Base-by-base conservation (phyloP, 371 early-diverging fungal species). In the Actinomortierella ambigua region DNA sequence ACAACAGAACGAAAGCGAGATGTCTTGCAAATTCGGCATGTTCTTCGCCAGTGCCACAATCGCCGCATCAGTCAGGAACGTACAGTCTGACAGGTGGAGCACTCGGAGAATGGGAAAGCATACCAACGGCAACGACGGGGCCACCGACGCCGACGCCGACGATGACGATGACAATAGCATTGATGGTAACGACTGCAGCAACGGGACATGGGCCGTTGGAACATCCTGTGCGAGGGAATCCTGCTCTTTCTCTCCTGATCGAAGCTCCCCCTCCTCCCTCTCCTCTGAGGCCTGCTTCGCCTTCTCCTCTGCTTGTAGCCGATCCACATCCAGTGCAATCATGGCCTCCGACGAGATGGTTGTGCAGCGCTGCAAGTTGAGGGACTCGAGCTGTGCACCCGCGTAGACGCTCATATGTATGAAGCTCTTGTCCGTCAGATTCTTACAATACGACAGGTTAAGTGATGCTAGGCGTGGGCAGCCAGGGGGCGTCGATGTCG, bases 341-440 rank as follows among this genome's bases (percentile, higher is more conserved):
- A 93, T 93, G 0, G 88, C 93, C 22, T 77, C 81, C 40, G 93
- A 90, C 2, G 82, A 67, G 41, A 94, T 87, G 15, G 87, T 87
- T 5, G 93, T 92, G 65, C 92, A 92, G 2, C 94, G 79, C 58
- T 93, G 93, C 1, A 94, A 63, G 63, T 92, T 92, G 18, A 93
- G 59, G 4, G 68, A 73, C 41, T 65, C 65, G 18, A 86, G 62
- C 3, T 77, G 77, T 3, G 65, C 51, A 2, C 77, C 68, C 4
- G 76, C 75, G 48, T 77, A 75, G 27, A 69, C 55, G 0, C 77
- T 77, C 24, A 86, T 50, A 29, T 80, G 77, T 17, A 71, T 76
- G 67, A 93, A 81, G 7, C 86, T 78, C 61, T 65, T 75, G 57
- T 89, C 87, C 0, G 88, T 80, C 34, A 94, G 53, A 55, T 86